A percentile compares a stretch with the other conserved stretches of the same genome.
phyloP scores from a whole-genome alignment of 495 filamentous ascomycete species.

The Parathielavia appendiculata region DNA sequence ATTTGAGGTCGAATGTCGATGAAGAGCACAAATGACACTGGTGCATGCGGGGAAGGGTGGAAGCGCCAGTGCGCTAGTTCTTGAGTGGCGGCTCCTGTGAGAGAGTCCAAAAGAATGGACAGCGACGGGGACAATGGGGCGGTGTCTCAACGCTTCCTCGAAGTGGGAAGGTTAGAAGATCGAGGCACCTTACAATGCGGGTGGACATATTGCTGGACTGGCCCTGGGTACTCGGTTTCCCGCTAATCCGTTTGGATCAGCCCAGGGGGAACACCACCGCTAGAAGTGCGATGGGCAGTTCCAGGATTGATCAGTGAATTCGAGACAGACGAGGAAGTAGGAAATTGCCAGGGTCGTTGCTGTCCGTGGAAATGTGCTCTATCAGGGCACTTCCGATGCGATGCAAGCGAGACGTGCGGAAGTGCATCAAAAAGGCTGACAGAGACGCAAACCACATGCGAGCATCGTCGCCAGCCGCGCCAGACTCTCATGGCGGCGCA shows the following conservation, averaged over 20 bases:
- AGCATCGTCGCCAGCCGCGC: too few species aligned
- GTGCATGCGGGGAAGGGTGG: neutral
- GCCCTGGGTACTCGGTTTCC: neutral
- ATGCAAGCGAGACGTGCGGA: too few species aligned
- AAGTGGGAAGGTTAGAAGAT: neutral
- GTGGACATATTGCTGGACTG: neutral
- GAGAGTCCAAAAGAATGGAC: neutral
- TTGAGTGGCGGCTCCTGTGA: neutral
- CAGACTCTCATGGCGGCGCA: too few species aligned
- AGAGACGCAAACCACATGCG: neutral
- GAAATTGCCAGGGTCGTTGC: neutral
- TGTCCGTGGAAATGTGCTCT: neutral
- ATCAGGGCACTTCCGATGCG: too few species aligned
- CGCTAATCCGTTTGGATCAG: neutral
- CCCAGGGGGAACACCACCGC: neutral
- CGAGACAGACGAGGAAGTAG: neutral
- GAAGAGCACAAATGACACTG: neutral
- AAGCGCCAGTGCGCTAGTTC: neutral
- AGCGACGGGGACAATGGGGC: constrained; percentile 4
- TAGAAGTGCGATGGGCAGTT: neutral
- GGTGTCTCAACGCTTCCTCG: neutral
- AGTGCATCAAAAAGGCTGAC: neutral
- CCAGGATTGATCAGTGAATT: constrained; percentile 2
- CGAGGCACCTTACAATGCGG: neutral
- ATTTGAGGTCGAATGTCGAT: neutral